phyloP scores from a whole-genome alignment of 768 basidiomycete genomes.

The Pisolithus marmoratus region DNA sequence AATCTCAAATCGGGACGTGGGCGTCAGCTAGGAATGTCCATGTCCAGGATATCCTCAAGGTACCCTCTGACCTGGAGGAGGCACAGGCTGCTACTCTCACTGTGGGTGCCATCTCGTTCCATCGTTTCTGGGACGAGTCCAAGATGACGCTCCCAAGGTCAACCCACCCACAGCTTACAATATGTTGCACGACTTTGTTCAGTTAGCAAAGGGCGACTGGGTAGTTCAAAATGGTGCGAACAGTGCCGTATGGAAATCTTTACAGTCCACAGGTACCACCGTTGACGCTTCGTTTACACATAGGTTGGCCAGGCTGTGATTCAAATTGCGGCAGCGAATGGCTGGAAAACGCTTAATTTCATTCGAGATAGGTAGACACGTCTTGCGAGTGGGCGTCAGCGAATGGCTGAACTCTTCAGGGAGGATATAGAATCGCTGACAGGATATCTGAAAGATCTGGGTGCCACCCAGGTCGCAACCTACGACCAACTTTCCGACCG shows the following conservation, averaged over 20 bases:
- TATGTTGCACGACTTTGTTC: constrained; percentile 69
- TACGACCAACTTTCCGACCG: constrained; percentile 69
- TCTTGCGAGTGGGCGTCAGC: neutral
- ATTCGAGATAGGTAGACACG: constrained; percentile 59
- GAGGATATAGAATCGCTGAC: constrained; percentile 49
- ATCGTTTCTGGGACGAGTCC: neutral
- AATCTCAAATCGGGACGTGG: constrained; percentile 75
- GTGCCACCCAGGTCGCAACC: constrained; percentile 72
- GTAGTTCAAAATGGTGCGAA: constrained; percentile 85
- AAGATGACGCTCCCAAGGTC: constrained; percentile 37
- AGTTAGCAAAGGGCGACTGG: constrained; percentile 67
- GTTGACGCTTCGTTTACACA: constrained; percentile 5
- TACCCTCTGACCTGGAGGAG: constrained; percentile 51
- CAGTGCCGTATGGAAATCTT: constrained; percentile 54
- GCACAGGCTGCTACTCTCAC: constrained; percentile 73
- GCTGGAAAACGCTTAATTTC: constrained; percentile 76
- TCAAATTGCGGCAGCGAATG: constrained; percentile 70
- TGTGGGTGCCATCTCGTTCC: constrained; percentile 32
- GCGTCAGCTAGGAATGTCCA: constrained; percentile 47
- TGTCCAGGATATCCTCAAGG: constrained; percentile 52
- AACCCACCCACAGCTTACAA: constrained; percentile 83
- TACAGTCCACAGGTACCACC: neutral
- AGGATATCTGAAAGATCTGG: constrained; percentile 48
- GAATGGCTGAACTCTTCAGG: constrained; percentile 27
- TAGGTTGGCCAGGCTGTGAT: constrained; percentile 84